phyloP scores from a whole-genome alignment of 2,329 filamentous ascomycete genomes.

The Trichothecium roseum region DNA sequence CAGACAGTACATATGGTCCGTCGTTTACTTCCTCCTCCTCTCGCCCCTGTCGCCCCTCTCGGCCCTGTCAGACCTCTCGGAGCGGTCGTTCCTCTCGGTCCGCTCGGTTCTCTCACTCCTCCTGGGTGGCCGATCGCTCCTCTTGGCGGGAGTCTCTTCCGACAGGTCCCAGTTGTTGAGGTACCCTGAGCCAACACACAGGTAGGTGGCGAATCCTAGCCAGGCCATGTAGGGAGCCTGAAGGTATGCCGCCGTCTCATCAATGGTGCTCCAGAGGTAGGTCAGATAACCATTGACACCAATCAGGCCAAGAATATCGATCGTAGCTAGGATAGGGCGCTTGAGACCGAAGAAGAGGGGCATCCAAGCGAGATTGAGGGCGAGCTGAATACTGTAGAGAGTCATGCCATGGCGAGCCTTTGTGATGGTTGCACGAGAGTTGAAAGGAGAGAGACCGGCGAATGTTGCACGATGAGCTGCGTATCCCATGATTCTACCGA shows the following conservation, averaged over 20 bases:
- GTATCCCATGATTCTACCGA: constrained; percentile 67
- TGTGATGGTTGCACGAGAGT: constrained; percentile 40
- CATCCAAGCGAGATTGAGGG: constrained; percentile 81
- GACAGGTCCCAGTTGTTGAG: constrained; percentile 58
- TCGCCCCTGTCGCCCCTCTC: no score
- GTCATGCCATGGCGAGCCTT: constrained; percentile 60
- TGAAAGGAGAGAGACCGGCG: constrained; percentile 47
- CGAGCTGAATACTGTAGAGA: constrained; percentile 78
- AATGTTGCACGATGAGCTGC: constrained; percentile 69
- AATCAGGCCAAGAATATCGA: constrained; percentile 63
- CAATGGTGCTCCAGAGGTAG: constrained; percentile 66
- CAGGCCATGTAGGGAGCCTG: constrained; percentile 77
- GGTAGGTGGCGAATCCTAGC: constrained; percentile 80
- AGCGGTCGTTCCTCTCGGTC: no score
- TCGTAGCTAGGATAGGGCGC: constrained; percentile 61
- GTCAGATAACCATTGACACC: constrained; percentile 65
- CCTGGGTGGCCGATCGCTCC: no score
- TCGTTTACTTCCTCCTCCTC: neutral
- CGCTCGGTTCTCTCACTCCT: no score
- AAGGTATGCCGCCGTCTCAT: constrained; percentile 60
- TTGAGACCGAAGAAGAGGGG: constrained; percentile 81
- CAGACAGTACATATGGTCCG: constrained; percentile 2
- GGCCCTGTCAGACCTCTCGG: no score
- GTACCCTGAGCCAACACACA: constrained; percentile 59
- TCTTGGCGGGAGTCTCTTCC: constrained; percentile 5